Evolutionary conservation across 495 filamentous ascomycete species (phyloP).

Genomic region (Penicillium fimorum): DNA sequence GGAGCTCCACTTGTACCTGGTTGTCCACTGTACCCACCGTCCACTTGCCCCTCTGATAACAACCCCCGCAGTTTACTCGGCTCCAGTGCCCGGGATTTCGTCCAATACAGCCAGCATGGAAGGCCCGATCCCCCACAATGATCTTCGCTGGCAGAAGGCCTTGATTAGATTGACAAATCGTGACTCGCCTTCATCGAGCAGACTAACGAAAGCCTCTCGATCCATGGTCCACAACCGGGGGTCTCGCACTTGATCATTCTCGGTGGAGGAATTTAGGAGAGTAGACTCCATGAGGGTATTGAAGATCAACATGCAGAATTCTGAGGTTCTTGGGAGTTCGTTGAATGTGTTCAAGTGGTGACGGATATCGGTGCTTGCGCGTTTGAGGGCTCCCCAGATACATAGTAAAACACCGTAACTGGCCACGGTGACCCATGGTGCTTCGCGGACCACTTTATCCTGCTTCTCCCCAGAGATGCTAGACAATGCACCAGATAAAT

Average conservation of each 20-base stretch:
- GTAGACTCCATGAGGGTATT: conserved; percentile 14
- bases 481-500: conserved; percentile 7
- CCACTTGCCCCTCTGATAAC: conserved; percentile 4
- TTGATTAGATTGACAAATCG: conserved; percentile 7
- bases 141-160: conserved; percentile 3
- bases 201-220: conserved; percentile 10
- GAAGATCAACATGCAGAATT: conserved; percentile 15
- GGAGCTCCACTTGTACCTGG: conserved; percentile 7
- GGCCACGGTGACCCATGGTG: conserved; percentile 13
- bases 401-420: conserved; percentile 12
- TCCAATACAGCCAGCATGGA: conserved; percentile 13
- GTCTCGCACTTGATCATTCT: conserved; percentile 10
- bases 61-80: conserved; percentile 2
- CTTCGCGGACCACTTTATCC: conserved; percentile 11
- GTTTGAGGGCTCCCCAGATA: conserved; percentile 9
- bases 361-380: conserved; percentile 10
- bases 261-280: conserved; percentile 3
- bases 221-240: conserved; percentile 13
- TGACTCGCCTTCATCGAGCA: conserved; percentile 11
- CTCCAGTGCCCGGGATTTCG: conserved; percentile 11
- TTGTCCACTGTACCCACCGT: background rate
- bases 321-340: conserved; percentile 9
- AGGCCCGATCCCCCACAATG: conserved; percentile 14
- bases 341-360: conserved; percentile 13
- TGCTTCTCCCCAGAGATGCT: conserved; percentile 10